Base-by-base conservation (phyloP, 208 protist genomes). In the Novymonas esmeraldas region DNA sequence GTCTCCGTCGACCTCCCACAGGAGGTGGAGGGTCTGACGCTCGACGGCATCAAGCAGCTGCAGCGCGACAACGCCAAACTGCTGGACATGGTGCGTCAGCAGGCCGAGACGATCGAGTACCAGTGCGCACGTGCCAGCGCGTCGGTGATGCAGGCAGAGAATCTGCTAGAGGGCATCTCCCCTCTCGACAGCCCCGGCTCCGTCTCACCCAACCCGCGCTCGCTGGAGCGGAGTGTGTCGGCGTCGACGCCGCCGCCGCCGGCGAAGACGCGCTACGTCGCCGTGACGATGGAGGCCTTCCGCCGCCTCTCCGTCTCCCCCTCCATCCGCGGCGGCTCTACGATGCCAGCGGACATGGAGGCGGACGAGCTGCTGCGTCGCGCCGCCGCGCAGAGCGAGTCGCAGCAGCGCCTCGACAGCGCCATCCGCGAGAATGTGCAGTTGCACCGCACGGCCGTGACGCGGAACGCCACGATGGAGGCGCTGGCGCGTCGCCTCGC, bases 51-150 rank as follows among this genome's bases (percentile, higher is more conserved):
- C 44, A 74, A 74, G 44, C 86, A 88, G 51, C 70, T 92, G 59
- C 72, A 78, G 65, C 80, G 78, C 50, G 83, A 89, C 59, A 81
- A 80, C 55, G 71, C 75, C 20, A 89, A 87, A 56, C 56, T 92
- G 31, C 76, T 88, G 6, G 83, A 87, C 48, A 79, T 89, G 73
- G 64, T 87, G 13, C 77, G 73, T 14, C 62, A 75, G 52, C 82
- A 92, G 64, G 64, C 65, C 33, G 70, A 79, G 51, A 81, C 75
- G 28, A 77, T 88, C 49, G 66, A 88, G 31, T 88, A 81, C 67
- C 85, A 86, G 44, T 67, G 69, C 33, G 80, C 85, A 24, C 69
- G 66, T 18, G 61, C 69, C 18, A 75, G 69, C 18, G 56, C 66
- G 10, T 79, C 75, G 57, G 74, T 45, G 64, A 38, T n/a, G 46